A percentile compares a stretch with the other conserved stretches of the same genome.
phyloP scores from a whole-genome alignment of 495 filamentous ascomycete genomes.

The Trichoderma erinaceum region DNA sequence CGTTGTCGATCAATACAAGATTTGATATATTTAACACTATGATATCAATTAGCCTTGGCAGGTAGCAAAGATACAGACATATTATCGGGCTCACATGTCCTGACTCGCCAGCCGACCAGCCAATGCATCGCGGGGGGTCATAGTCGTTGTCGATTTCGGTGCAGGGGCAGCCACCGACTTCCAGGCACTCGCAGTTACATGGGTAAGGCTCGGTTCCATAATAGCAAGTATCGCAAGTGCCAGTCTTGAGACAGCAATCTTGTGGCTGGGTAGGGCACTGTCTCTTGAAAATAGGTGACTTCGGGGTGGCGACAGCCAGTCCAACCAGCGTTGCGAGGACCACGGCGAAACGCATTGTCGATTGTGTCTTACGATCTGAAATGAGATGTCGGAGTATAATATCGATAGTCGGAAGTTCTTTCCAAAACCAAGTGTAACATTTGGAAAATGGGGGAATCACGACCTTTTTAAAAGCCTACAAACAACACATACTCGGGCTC shows the following conservation, averaged over 20 bases:
- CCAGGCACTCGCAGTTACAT: not conserved
- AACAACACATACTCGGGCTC: not conserved
- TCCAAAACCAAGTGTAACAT: not conserved
- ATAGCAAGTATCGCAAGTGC: slow-evolving; percentile 6
- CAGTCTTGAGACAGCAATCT: not conserved
- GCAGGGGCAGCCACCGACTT: not conserved
- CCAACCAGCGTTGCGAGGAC: not conserved
- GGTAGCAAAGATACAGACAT: not conserved
- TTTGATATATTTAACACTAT: no score
- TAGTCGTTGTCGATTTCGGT: not conserved
- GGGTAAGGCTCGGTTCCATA: not conserved
- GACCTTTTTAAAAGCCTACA: not conserved
- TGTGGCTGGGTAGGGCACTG: slow-evolving; percentile 1
- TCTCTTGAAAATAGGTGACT: slow-evolving; percentile 4
- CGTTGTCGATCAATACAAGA: no score
- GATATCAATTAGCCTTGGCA: no score
- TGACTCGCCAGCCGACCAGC: not conserved
- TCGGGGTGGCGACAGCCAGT: not conserved
- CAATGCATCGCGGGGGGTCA: not conserved
- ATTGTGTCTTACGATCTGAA: not conserved
- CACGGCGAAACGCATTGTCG: not conserved
- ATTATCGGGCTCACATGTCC: not conserved
- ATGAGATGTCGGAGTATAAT: no score
- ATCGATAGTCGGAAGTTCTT: no score
- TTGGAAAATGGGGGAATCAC: not conserved